These are phyloP conservation scores for Arachis monticola DNA, from an alignment of 331 rosid species.

Conservation along the genomic window DNA sequence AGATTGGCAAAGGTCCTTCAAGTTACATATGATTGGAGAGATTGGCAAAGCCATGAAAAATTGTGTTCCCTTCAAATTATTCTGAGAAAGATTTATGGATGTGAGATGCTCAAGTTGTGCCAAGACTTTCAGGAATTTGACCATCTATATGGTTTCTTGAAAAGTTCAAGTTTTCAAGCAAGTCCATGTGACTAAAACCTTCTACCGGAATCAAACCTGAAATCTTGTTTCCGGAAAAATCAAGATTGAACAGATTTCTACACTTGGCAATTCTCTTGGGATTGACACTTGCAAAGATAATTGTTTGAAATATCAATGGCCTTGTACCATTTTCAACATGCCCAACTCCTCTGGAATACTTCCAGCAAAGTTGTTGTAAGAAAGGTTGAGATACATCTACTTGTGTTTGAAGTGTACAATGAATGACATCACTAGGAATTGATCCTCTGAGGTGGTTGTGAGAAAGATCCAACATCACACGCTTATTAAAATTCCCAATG, in stretches of 20 bases:
- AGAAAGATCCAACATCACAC: constrained; percentile 68
- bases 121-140: too few relatives aligned
- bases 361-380: constrained; percentile 72
- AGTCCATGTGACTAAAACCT: too few relatives aligned
- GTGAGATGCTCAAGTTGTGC: too few relatives aligned
- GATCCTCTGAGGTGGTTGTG: constrained; percentile 65
- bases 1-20: constrained; percentile 13
- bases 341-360: constrained; percentile 72
- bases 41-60: constrained; percentile 57
- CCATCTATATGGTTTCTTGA: too few relatives aligned
- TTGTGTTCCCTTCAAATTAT: constrained; percentile 56
- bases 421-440: constrained; percentile 52
- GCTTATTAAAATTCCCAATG: constrained; percentile 52
- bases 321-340: constrained; percentile 62
- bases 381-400: constrained; percentile 70
- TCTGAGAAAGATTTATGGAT: too few relatives aligned
- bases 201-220: constrained; percentile 42
- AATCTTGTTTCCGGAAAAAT: constrained; percentile 72
- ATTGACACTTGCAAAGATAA: constrained; percentile 54
- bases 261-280: constrained; percentile 61
- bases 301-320: constrained; percentile 48
- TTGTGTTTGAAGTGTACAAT: constrained; percentile 36
- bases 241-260: constrained; percentile 65
- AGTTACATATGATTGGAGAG: constrained; percentile 61
- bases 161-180: too few relatives aligned